phyloP scores from a whole-genome alignment of 345 rosid species.

The Dipteronia dyeriana region DNA sequence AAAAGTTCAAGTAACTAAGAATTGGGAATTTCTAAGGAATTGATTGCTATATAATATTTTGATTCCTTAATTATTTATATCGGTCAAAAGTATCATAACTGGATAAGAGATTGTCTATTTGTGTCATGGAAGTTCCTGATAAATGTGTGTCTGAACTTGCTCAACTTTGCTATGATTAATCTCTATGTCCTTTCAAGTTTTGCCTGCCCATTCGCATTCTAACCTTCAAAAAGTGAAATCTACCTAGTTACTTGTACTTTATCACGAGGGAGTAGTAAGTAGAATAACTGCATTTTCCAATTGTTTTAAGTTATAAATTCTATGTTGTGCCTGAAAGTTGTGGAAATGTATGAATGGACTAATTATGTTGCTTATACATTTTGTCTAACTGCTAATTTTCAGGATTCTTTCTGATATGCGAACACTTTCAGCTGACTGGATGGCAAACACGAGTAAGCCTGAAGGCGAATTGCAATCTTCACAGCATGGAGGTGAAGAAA shows the following conservation, averaged over 20 bases:
- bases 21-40: neutral
- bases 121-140: neutral
- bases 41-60: neutral
- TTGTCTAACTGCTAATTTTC: slow-evolving; percentile 35
- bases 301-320: neutral
- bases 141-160: neutral
- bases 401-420: slow-evolving; percentile 99
- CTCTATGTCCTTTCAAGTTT: too few relatives aligned
- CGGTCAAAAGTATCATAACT: neutral
- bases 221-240: neutral
- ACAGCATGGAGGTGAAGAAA: slow-evolving; percentile 79
- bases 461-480: slow-evolving; percentile 73
- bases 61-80: neutral
- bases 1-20: neutral
- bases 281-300: neutral
- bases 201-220: neutral
- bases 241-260: neutral
- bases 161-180: neutral
- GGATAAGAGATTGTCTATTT: neutral
- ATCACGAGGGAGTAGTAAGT: neutral
- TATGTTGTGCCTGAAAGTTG: neutral
- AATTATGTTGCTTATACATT: slow-evolving; percentile 6
- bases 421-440: slow-evolving; percentile 99
- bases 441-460: slow-evolving; percentile 91
- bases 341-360: slow-evolving; percentile 1